A percentile compares a stretch with the other conserved stretches of the same genome.
phyloP scores from a whole-genome alignment of 257 asterid species.

The Osmanthus fragrans region DNA sequence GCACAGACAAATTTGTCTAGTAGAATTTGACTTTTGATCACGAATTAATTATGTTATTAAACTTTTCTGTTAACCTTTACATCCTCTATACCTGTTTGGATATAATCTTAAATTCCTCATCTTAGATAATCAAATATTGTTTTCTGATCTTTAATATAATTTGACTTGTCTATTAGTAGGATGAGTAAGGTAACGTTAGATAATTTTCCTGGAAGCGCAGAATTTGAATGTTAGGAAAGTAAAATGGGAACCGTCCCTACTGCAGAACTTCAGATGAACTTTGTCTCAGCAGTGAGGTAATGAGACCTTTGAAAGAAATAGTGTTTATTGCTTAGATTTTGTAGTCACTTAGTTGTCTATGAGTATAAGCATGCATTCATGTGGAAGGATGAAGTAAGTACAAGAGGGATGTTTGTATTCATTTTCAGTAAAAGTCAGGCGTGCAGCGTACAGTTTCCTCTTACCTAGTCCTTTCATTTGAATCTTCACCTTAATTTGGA shows the following conservation, averaged over 20 bases:
- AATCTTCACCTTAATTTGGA: neutral
- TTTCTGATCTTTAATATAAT: neutral
- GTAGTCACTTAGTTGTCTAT: neutral
- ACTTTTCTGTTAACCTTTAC: slow-evolving; percentile 11
- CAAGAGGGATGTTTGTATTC: neutral
- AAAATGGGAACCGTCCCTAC: neutral
- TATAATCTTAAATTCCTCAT: neutral
- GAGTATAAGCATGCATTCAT: neutral
- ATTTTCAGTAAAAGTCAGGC: neutral
- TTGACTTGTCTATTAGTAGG: too few relatives aligned
- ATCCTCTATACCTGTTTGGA: neutral
- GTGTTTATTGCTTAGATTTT: neutral
- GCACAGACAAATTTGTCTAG: slow-evolving; percentile 14
- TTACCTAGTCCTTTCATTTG: neutral
- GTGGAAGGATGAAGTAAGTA: neutral
- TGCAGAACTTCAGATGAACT: neutral
- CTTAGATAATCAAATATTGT: neutral
- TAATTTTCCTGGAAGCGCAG: neutral
- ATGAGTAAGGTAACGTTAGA: too few relatives aligned
- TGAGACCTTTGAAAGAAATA: slow-evolving; percentile 2
- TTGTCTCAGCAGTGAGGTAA: slow-evolving; percentile 7
- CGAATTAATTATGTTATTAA: neutral
- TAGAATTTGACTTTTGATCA: slow-evolving; percentile 18
- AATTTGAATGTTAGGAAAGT: neutral
- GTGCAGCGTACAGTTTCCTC: neutral